Evolutionary conservation across 208 protist genomes (phyloP).

Genomic region (Phytomonas francai): DNA sequence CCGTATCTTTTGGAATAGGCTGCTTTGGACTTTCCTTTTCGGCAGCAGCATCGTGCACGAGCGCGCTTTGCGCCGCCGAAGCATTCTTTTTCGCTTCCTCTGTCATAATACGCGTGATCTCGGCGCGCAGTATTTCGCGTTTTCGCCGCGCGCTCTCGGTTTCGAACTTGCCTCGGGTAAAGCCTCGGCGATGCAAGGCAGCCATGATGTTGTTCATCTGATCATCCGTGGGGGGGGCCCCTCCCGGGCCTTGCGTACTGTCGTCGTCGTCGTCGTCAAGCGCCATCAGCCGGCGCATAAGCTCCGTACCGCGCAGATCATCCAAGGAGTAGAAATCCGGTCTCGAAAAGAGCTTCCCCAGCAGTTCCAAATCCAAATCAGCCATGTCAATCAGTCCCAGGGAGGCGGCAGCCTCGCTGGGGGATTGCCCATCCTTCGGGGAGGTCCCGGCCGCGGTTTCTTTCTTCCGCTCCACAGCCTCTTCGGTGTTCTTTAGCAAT

Average conservation of each 20-base stretch:
- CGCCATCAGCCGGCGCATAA: slow-evolving; percentile 38
- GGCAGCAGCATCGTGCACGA: background rate
- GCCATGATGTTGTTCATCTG: slow-evolving; percentile 38
- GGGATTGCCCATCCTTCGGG: background rate
- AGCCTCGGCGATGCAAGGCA: slow-evolving; percentile 19
- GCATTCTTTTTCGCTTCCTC: slow-evolving; percentile 5
- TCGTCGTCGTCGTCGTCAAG: slow-evolving; percentile 23
- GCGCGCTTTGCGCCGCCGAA: background rate
- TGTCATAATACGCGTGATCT: slow-evolving; percentile 15
- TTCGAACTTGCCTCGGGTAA: slow-evolving; percentile 10
- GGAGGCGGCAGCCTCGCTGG: background rate
- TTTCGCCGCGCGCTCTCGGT: slow-evolving; percentile 25
- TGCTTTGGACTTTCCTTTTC: slow-evolving; percentile 5
- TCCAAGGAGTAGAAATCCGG: slow-evolving; percentile 36
- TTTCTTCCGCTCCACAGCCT: slow-evolving; percentile 3
- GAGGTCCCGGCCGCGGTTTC: background rate
- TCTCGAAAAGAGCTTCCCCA: slow-evolving; percentile 38
- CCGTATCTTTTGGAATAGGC: background rate
- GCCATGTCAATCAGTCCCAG: slow-evolving; percentile 15
- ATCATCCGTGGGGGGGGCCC: slow-evolving; percentile 16
- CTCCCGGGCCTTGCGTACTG: background rate
- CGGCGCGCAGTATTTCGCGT: slow-evolving; percentile 31
- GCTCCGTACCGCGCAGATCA: slow-evolving; percentile 40
- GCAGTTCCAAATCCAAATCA: slow-evolving; percentile 28
- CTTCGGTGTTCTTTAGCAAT: slow-evolving; percentile 32